A percentile compares a stretch with the other conserved stretches of the same genome.
phyloP scores from a whole-genome alignment of 805 yeast genomes.

The Hanseniaspora jakobsenii region DNA sequence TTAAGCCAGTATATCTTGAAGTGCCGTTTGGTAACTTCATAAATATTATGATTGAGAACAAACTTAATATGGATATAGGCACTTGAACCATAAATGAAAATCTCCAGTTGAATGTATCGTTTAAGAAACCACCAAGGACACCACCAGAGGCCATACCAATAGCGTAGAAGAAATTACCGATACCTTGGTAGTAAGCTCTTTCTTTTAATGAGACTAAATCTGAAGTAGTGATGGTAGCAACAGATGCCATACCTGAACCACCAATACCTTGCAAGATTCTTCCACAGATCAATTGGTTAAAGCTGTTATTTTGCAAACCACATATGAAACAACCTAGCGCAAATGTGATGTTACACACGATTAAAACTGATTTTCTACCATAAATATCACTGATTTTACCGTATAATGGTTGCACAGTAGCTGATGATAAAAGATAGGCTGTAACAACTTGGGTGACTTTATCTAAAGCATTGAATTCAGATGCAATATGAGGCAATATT shows the following conservation, averaged over 20 bases:
- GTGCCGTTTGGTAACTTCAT: constrained; percentile 30
- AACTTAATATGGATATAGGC: constrained; percentile 42
- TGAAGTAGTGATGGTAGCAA: constrained; percentile 62
- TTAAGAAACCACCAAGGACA: constrained; percentile 46
- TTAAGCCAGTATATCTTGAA: constrained; percentile 31
- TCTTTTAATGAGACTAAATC: constrained; percentile 68
- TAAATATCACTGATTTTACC: constrained; percentile 64
- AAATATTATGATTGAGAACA: constrained; percentile 33
- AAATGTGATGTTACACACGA: constrained; percentile 45
- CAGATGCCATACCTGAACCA: constrained; percentile 73
- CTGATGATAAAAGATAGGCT: constrained; percentile 52
- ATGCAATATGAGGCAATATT: constrained; percentile 50
- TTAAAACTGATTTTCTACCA: constrained; percentile 45
- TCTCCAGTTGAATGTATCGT: constrained; percentile 56
- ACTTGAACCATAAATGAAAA: constrained; percentile 43
- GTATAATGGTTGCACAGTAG: constrained; percentile 62
- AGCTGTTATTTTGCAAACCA: constrained; percentile 36
- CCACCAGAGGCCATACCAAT: constrained; percentile 70
- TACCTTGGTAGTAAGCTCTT: constrained; percentile 73
- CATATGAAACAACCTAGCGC: constrained; percentile 48
- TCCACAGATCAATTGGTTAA: constrained; percentile 39
- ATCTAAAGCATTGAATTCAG: constrained; percentile 52
- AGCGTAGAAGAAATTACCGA: constrained; percentile 65
- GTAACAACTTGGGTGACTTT: constrained; percentile 65
- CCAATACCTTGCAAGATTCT: constrained; percentile 75